A percentile compares a stretch with the other conserved stretches of the same genome.
These are phyloP conservation scores for Colletotrichum karsti DNA, from an alignment of 2,329 filamentous ascomycete genomes.

Conservation along the genomic window DNA sequence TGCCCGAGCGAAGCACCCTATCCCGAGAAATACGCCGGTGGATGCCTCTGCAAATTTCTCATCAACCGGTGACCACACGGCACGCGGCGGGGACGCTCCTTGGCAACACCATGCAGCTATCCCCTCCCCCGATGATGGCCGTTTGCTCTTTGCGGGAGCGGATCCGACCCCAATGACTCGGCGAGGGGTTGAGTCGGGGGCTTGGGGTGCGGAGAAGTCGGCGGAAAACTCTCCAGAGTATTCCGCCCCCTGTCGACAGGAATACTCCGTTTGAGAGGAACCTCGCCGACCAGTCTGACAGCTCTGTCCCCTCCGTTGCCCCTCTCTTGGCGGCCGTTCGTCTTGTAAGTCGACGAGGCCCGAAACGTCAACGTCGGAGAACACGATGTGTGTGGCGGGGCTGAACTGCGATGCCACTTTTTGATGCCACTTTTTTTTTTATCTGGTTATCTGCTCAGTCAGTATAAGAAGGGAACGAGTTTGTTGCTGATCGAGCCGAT, in stretches of 20 bases:
- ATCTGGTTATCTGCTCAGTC: too few species aligned
- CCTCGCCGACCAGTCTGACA: not conserved
- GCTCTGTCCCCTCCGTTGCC: conserved; percentile 14
- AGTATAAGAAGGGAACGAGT: conserved; percentile 9
- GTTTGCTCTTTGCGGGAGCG: not conserved
- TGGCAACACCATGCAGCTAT: not conserved
- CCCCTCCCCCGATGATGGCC: not conserved
- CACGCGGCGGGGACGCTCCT: not conserved
- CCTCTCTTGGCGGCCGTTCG: conserved; percentile 19
- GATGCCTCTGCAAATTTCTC: not conserved
- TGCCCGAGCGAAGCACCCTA: not conserved
- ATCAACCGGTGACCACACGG: not conserved
- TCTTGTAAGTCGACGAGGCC: not conserved
- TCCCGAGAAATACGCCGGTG: conserved; percentile 15
- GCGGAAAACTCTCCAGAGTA: conserved; percentile 22
- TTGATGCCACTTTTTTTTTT: not conserved
- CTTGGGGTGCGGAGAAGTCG: conserved; percentile 10
- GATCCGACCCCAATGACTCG: conserved; percentile 18
- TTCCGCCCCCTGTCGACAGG: conserved; percentile 4
- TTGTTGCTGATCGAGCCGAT: not conserved
- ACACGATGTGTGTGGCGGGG: conserved; percentile 7
- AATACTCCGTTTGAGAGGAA: not conserved
- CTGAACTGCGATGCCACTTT: conserved; percentile 3
- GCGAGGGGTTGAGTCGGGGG: not conserved
- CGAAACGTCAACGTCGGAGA: not conserved